phyloP scores from a whole-genome alignment of 495 filamentous ascomycete genomes.

The Penicillium maclennaniae region DNA sequence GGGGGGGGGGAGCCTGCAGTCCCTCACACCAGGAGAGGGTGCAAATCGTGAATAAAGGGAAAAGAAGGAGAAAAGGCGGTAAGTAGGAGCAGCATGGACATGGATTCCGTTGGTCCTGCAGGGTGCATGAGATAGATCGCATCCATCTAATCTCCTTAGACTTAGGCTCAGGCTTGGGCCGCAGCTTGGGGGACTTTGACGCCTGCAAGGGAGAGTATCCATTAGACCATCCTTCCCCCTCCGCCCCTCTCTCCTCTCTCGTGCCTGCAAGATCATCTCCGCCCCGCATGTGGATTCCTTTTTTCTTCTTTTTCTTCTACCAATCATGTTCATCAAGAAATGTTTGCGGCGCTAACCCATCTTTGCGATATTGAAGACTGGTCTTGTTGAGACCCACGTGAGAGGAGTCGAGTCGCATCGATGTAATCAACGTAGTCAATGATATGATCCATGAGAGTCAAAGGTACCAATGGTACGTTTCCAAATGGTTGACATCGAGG shows the following conservation, averaged over 20 bases:
- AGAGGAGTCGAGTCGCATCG: no score
- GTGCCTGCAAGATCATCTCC: slow-evolving; percentile 28
- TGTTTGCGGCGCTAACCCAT: slow-evolving; percentile 13
- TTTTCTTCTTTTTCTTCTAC: slow-evolving; percentile 7
- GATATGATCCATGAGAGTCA: no score
- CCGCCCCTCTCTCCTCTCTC: slow-evolving; percentile 4
- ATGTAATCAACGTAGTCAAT: no score
- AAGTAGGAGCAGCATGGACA: slow-evolving; percentile 12
- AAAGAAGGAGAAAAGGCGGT: slow-evolving; percentile 13
- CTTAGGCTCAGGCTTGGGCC: neutral
- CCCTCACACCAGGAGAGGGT: no score
- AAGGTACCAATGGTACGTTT: no score
- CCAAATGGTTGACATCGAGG: no score
- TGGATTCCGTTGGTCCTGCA: slow-evolving; percentile 6
- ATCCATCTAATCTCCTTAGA: neutral
- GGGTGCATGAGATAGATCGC: slow-evolving; percentile 25
- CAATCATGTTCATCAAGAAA: slow-evolving; percentile 10
- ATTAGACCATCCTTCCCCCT: neutral
- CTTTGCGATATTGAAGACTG: slow-evolving; percentile 9
- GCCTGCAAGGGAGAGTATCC: slow-evolving; percentile 8
- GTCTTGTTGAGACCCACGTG: neutral
- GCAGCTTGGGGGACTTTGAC: neutral
- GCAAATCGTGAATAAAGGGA: neutral
- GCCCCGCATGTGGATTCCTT: slow-evolving; percentile 20
- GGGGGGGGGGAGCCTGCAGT: slow-evolving; percentile 13